A percentile compares a stretch with the other conserved stretches of the same genome.
phyloP scores from a whole-genome alignment of 1,284 basidiomycete species.

The Puccinia novopanici region DNA sequence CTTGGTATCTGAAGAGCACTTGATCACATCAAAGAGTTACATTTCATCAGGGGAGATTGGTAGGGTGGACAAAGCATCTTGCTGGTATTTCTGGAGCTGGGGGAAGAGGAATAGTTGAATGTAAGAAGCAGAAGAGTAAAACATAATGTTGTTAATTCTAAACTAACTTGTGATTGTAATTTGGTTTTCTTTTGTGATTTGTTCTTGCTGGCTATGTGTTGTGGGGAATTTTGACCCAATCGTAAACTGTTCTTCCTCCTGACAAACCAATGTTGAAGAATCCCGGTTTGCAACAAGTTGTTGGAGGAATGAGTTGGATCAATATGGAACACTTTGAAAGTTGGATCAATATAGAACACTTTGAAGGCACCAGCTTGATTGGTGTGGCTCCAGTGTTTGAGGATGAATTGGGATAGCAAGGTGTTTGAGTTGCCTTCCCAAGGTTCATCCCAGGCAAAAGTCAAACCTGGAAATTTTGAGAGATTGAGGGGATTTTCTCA shows the following conservation, averaged over 20 bases:
- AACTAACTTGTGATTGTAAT: background rate
- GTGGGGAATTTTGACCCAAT: background rate
- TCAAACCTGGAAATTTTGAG: slow-evolving; percentile 4
- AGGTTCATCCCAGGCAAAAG: slow-evolving; percentile 15
- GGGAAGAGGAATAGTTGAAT: too few species aligned
- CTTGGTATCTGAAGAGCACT: slow-evolving; percentile 1
- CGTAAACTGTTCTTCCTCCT: background rate
- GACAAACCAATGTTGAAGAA: slow-evolving; percentile 11
- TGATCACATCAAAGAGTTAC: slow-evolving; percentile 10
- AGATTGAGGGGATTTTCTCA: background rate
- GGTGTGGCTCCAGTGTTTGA: slow-evolving; percentile 13
- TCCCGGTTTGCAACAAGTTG: background rate
- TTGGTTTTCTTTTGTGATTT: slow-evolving; percentile 19
- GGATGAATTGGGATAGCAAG: background rate
- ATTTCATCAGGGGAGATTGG: background rate
- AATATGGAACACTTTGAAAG: background rate
- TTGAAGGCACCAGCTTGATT: slow-evolving; percentile 15
- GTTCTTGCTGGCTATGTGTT: background rate
- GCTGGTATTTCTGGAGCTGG: slow-evolving; percentile 14
- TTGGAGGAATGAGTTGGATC: background rate
- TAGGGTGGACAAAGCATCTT: background rate
- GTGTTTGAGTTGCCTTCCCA: background rate
- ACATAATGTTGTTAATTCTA: too few species aligned
- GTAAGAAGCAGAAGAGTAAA: too few species aligned
- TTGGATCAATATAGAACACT: slow-evolving; percentile 11